These are phyloP conservation scores for Talaromyces thailandensis DNA, from an alignment of 495 filamentous ascomycete genomes.

Conservation along the genomic window DNA sequence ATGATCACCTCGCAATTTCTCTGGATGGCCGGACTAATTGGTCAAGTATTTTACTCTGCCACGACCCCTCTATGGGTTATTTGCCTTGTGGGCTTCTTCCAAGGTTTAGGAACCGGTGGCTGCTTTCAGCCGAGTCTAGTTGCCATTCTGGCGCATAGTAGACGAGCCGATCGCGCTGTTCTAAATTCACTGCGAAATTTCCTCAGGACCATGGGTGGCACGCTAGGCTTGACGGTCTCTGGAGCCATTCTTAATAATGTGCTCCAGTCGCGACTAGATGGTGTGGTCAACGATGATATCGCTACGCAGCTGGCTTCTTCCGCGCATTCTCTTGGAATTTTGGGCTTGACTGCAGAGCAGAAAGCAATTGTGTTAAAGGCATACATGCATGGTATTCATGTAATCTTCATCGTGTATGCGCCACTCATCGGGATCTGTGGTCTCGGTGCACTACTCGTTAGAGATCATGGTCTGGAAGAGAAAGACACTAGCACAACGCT, in stretches of 20 bases:
- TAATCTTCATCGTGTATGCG: neutral
- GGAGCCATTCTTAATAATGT: conserved; percentile 8
- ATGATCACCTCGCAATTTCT: neutral
- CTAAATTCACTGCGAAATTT: conserved; percentile 6
- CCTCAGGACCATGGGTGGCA: conserved; percentile 4
- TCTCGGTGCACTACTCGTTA: neutral
- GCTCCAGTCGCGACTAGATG: neutral
- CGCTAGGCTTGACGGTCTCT: conserved; percentile 6
- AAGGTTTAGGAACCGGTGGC: neutral
- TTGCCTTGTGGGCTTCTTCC: neutral
- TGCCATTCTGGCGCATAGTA: neutral
- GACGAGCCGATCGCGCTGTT: conserved; percentile 6
- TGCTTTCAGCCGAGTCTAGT: conserved; percentile 4
- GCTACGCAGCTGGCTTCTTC: neutral
- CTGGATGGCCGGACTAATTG: neutral
- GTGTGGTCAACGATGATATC: neutral
- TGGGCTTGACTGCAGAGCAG: neutral
- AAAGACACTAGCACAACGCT: neutral
- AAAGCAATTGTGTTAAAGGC: neutral
- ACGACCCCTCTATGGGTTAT: neutral
- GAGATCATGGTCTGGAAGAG: neutral
- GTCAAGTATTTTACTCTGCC: neutral
- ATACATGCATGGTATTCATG: neutral
- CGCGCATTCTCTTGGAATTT: neutral
- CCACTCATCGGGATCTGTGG: neutral